phyloP scores from a whole-genome alignment of 208 protist species.

The Phytomonas francai region DNA sequence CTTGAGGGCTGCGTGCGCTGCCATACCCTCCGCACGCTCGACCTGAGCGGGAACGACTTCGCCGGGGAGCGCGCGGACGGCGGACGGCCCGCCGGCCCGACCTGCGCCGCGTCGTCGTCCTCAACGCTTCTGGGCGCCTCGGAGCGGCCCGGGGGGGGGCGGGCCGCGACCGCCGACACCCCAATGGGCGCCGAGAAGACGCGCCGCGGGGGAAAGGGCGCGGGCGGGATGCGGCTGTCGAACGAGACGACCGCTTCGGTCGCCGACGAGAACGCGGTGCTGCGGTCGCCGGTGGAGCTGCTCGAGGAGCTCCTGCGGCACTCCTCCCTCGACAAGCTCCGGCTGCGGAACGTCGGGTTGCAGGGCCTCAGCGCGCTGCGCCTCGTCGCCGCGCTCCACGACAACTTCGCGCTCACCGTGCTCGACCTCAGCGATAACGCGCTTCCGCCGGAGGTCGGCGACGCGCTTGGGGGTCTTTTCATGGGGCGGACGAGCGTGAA shows the following conservation, averaged over 20 bases:
- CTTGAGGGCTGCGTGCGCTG: constrained; percentile 70
- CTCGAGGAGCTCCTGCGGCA: constrained; percentile 53
- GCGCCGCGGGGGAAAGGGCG: background rate
- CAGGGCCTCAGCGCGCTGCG: constrained; percentile 32
- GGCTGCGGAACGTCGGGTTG: constrained; percentile 49
- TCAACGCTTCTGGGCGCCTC: background rate
- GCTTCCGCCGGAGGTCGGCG: constrained; percentile 42
- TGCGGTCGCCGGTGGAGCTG: constrained; percentile 47
- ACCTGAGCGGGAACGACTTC: constrained; percentile 67
- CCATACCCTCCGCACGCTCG: constrained; percentile 54
- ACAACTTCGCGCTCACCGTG: constrained; percentile 35
- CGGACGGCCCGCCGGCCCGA: background rate
- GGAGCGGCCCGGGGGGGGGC: too few species aligned
- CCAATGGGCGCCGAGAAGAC: too few species aligned
- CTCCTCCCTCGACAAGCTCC: constrained; percentile 42
- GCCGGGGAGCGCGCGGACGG: constrained; percentile 6
- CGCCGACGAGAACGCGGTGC: background rate
- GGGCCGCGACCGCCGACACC: too few species aligned
- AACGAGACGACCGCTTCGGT: background rate
- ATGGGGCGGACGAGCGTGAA: constrained; percentile 26
- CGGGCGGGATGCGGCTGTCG: background rate
- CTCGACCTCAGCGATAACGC: constrained; percentile 72
- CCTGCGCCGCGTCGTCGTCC: background rate
- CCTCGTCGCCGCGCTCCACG: constrained; percentile 41
- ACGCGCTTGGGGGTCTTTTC: constrained; percentile 50